A percentile compares a stretch with the other conserved stretches of the same genome.
phyloP scores from a whole-genome alignment of 1,284 basidiomycete species.

The Pseudozyma flocculosa region DNA sequence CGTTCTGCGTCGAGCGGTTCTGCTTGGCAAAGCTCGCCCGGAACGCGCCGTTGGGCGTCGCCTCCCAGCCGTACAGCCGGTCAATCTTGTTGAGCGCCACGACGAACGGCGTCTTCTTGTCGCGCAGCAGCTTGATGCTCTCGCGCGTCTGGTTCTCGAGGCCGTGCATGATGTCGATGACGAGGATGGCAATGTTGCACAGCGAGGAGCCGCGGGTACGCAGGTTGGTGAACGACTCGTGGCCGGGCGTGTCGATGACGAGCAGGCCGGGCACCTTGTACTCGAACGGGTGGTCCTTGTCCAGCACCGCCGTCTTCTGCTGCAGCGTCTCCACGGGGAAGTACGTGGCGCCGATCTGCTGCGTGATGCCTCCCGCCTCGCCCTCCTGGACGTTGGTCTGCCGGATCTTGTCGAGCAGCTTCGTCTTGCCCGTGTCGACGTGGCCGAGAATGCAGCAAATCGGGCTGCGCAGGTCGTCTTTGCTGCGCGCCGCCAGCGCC shows the following conservation, averaged over 20 bases:
- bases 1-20: slow-evolving; percentile 75
- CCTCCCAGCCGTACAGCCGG: slow-evolving; percentile 92
- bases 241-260: slow-evolving; percentile 97
- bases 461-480: slow-evolving; percentile 88
- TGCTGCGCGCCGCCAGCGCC: slow-evolving; percentile 81
- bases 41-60: slow-evolving; percentile 89
- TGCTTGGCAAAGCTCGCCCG: slow-evolving; percentile 88
- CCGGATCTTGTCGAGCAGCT: slow-evolving; percentile 98
- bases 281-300: slow-evolving; percentile 79
- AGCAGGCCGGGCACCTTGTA: slow-evolving; percentile 97
- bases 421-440: slow-evolving; percentile 99
- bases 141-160: slow-evolving; percentile 96
- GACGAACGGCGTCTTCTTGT: slow-evolving; percentile 97
- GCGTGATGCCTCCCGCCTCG: slow-evolving; percentile 99
- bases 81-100: slow-evolving; percentile 99
- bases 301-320: slow-evolving; percentile 86
- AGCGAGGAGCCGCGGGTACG: slow-evolving; percentile 93
- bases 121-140: slow-evolving; percentile 85
- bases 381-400: slow-evolving; percentile 99
- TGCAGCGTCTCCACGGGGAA: slow-evolving; percentile 97
- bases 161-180: slow-evolving; percentile 99
- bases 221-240: slow-evolving; percentile 98
- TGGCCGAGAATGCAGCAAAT: slow-evolving; percentile 99
- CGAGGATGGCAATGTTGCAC: slow-evolving; percentile 98
- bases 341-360: slow-evolving; percentile 99